Evolutionary conservation across 1,139 yeast species (phyloP).

Genomic region (Insectozyma bohioensis): DNA sequence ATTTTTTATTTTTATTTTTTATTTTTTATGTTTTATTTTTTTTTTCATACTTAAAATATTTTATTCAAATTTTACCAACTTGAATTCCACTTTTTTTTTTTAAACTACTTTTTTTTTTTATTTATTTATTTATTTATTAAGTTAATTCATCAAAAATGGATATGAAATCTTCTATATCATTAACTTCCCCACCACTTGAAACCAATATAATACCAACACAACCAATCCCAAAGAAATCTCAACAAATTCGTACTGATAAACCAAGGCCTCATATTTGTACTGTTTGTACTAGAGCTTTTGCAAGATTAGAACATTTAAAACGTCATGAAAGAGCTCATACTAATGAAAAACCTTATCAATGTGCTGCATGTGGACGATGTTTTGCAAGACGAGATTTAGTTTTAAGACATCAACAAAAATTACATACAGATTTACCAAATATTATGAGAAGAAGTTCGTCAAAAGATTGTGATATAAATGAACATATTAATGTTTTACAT

Average conservation of each 20-base stretch:
- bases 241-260: constrained; percentile 80
- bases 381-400: constrained; percentile 51
- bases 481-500: constrained; percentile 43
- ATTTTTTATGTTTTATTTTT: no score
- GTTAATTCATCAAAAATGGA: constrained; percentile 6
- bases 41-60: no score
- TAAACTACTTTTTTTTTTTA: no score
- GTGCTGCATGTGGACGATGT: constrained; percentile 52
- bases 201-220: constrained; percentile 26
- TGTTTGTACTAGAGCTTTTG: constrained; percentile 95
- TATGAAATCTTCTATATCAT: constrained; percentile 12
- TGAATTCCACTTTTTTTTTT: no score
- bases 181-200: constrained; percentile 9
- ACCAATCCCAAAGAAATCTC: constrained; percentile 86
- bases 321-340: constrained; percentile 96
- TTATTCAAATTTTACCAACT: no score
- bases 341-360: constrained; percentile 87
- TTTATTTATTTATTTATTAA: no score
- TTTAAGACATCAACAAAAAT: constrained; percentile 48
- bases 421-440: constrained; percentile 28
- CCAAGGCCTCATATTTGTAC: constrained; percentile 91
- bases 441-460: constrained; percentile 22
- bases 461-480: constrained; percentile 25
- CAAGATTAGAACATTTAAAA: constrained; percentile 88
- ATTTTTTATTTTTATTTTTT: no score